These are phyloP conservation scores for Cyclostephanos tholiformis DNA, from an alignment of 108 stramenopile species.

Conservation along the genomic window DNA sequence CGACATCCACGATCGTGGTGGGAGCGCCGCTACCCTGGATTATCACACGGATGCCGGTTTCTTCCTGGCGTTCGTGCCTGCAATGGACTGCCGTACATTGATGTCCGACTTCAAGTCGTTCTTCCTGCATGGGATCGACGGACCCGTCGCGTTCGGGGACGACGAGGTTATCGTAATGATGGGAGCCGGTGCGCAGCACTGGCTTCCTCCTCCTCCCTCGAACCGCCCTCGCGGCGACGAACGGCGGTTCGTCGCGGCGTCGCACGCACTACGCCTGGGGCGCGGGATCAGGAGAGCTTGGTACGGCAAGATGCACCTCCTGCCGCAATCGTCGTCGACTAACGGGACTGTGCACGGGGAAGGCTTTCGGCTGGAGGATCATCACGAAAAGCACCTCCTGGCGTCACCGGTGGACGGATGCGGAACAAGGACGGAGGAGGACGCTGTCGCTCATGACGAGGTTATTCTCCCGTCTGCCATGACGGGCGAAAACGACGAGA, in stretches of 20 bases:
- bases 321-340: slow-evolving; percentile 38
- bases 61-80: slow-evolving; percentile 79
- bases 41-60: slow-evolving; percentile 84
- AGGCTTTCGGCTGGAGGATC: slow-evolving; percentile 20
- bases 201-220: slow-evolving; percentile 38
- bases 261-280: slow-evolving; percentile 66
- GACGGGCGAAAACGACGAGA: neutral
- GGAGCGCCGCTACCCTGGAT: slow-evolving; percentile 35
- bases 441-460: neutral
- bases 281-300: slow-evolving; percentile 50
- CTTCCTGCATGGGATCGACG: slow-evolving; percentile 25
- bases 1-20: neutral
- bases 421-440: slow-evolving; percentile 22
- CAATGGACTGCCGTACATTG: slow-evolving; percentile 50
- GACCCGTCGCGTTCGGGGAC: slow-evolving; percentile 35
- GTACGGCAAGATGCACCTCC: slow-evolving; percentile 83
- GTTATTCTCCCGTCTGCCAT: neutral
- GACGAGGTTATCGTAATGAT: slow-evolving; percentile 64
- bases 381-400: slow-evolving; percentile 34
- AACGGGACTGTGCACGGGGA: slow-evolving; percentile 13
- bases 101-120: slow-evolving; percentile 47
- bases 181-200: slow-evolving; percentile 74
- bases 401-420: slow-evolving; percentile 38
- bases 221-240: neutral
- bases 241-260: slow-evolving; percentile 54